Evolutionary conservation across 345 rosid genomes (phyloP), one percentile per base, ranked within the genome.

Genomic region (Mangifera indica): DNA sequence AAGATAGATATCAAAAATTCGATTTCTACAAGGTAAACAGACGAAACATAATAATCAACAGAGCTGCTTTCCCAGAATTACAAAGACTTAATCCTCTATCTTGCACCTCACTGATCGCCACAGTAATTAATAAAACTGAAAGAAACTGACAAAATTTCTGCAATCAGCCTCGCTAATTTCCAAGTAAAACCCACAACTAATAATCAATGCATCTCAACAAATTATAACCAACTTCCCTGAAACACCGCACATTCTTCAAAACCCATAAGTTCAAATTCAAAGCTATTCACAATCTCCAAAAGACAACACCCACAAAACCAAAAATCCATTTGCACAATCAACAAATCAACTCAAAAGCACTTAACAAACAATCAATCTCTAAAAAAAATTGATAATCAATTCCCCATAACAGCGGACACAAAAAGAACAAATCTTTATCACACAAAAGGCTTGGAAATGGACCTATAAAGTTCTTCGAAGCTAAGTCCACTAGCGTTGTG

Each of bases 391-490:
- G 20, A 1, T 11, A 62, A 62, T 40, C 18, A 20, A 63, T 42
- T 63, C 22, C 13, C n/a, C 40, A 1, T 63, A 14, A 21, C 51
- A 21, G 53, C 13, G 12, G 45, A 52, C 15, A n/a, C 22, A 13
- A 5, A 65, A 24, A 25, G 37, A 15, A n/a, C 45, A 29, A 29
- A 66, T 9, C 7, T 49, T 25, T 32, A 66, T 29, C 29, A 48
- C 11, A 12, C 15, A 67, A 66, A 22, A 32, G n/a, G 40, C 5
- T 49, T 6, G 32, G 54, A 49, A 40, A 60, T 21, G 40, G 65
- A 87, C 92, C 94, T 86, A 63, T 89, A 84, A 51, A 89, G 92
- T 83, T 86, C 90, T 68, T 89, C 94, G 55, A 89, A 87, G 62
- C 89, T 87, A 40, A 89, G 92, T 67, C 89, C 92, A 54, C 90